Evolutionary conservation across 345 rosid species (phyloP).

Genomic region (Boechera divaricarpa): DNA sequence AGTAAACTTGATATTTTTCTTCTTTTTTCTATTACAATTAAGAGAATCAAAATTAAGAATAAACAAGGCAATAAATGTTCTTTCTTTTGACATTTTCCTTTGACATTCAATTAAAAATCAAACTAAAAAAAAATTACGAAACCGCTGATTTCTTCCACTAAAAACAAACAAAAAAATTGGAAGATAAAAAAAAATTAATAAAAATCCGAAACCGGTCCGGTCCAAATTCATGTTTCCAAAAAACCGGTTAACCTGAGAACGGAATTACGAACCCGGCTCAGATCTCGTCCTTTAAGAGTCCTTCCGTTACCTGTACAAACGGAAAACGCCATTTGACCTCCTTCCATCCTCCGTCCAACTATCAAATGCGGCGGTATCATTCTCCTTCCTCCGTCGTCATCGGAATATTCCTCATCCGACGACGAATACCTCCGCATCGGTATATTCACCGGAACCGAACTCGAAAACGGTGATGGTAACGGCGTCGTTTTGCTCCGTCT

Average conservation of each 20-base stretch:
- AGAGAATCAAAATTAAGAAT: slow-evolving; percentile 30
- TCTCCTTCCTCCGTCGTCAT: slow-evolving; percentile 40
- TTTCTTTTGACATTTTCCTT: slow-evolving; percentile 37
- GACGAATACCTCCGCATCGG: slow-evolving; percentile 36
- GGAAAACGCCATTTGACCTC: slow-evolving; percentile 74
- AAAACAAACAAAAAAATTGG: slow-evolving; percentile 6
- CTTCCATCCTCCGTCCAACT: slow-evolving; percentile 48
- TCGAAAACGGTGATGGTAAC: slow-evolving; percentile 23
- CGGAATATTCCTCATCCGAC: slow-evolving; percentile 41
- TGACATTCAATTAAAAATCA: slow-evolving; percentile 31
- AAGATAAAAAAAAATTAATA: neutral
- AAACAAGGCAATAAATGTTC: slow-evolving; percentile 33
- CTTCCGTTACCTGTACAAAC: slow-evolving; percentile 86
- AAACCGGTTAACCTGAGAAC: slow-evolving; percentile 88
- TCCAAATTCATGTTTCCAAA: slow-evolving; percentile 61
- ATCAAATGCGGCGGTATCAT: slow-evolving; percentile 54
- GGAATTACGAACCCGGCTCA: slow-evolving; percentile 81
- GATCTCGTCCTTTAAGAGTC: slow-evolving; percentile 81
- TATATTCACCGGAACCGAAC: slow-evolving; percentile 50
- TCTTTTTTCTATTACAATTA: slow-evolving; percentile 18
- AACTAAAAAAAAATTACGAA: slow-evolving; percentile 19
- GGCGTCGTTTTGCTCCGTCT: slow-evolving; percentile 34
- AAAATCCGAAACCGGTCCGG: slow-evolving; percentile 20
- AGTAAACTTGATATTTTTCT: neutral
- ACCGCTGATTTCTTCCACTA: slow-evolving; percentile 29